Base-by-base conservation (phyloP, 768 basidiomycete species). In the Ramaria rubella region DNA sequence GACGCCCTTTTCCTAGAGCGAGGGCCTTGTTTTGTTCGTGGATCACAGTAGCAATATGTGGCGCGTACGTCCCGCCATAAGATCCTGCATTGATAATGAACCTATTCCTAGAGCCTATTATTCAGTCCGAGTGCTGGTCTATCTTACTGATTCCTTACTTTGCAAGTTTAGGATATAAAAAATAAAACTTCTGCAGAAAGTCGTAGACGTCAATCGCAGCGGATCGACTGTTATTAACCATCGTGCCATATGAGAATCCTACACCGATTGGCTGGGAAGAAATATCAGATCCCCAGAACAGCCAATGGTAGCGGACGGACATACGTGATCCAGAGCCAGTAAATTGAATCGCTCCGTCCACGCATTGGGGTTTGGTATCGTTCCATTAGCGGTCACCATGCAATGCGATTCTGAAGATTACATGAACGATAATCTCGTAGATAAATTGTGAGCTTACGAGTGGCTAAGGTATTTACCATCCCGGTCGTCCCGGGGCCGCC, bases 11-110 rank as follows among this genome's bases (percentile, higher is more conserved):
- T 5, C 65, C 63, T 2, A 26, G 44, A 1, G 58, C 63, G 21
- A 70, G 29, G 14, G 62, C 63, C 11, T 59, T 58, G 59, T 73
- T 73, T 30, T 68, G 62, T 58, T 65, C 64, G 54, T 71, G 65
- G 17, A 73, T 70, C 12, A 70, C 71, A 15, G 68, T 68, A 1
- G 69, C 71, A 34, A 73, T 73, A 51, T 71, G 61, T 3, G 72
- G 69, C 7, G 70, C 59, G 49, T 72, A 73, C 5, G 66, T 60
- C 0, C 72, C 71, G 38, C 72, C 72, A 57, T 72, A 73, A 3
- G 70, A 70, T 5, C 72, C 72, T 8, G 68, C 61, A 7, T 68
- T 61, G 3, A 72, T 27, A 27, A 69, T 57, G 31, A 71, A 61
- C 55, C 60, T 50, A 36, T 51, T 60, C 12, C 55, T 58, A 36